A percentile compares a stretch with the other conserved stretches of the same genome.
Conservation (phyloP, 805 yeast genomes). For the Nakazawaea ambrosiae region DNA sequence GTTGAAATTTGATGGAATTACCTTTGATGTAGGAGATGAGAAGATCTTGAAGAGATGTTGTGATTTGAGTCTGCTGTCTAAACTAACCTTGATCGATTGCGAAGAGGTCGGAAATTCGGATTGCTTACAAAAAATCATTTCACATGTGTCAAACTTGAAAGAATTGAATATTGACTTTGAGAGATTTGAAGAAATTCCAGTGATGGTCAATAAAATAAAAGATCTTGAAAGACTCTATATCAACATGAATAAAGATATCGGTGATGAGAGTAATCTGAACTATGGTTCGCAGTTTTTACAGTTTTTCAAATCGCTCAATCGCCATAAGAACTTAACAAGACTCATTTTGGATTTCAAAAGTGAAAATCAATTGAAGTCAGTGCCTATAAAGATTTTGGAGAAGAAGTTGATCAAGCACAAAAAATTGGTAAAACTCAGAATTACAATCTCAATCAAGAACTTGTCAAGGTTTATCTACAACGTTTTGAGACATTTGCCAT, state of each 20-base stretch:
- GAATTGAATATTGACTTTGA: constrained; percentile 16
- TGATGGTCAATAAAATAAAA: constrained; percentile 12
- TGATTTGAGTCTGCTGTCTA: constrained; percentile 13
- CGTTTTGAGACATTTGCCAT: constrained; percentile 5
- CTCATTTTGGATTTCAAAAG: constrained; percentile 17
- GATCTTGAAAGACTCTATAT: constrained; percentile 14
- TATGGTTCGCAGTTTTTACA: too few species aligned
- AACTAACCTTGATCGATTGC: constrained; percentile 15
- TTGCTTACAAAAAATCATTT: constrained; percentile 10
- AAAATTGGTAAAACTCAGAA: constrained; percentile 14
- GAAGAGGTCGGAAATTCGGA: constrained; percentile 11
- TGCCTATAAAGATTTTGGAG: constrained; percentile 9
- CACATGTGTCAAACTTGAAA: constrained; percentile 12
- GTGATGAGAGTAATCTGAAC: background rate
- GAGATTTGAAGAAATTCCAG: constrained; percentile 15
- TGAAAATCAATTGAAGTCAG: constrained; percentile 5
- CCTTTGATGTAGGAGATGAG: constrained; percentile 13
- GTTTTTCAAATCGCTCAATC: constrained; percentile 6
- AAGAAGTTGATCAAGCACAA: constrained; percentile 11
- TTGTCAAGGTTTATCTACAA: constrained; percentile 8
- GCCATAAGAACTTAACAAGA: constrained; percentile 12
- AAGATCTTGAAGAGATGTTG: constrained; percentile 10
- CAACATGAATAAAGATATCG: constrained; percentile 11
- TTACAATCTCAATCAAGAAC: constrained; percentile 13
- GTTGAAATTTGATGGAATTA: constrained; percentile 14